These are phyloP conservation scores for Pseudoturritis turrita DNA, from an alignment of 345 rosid genomes.

Conservation along the genomic window DNA sequence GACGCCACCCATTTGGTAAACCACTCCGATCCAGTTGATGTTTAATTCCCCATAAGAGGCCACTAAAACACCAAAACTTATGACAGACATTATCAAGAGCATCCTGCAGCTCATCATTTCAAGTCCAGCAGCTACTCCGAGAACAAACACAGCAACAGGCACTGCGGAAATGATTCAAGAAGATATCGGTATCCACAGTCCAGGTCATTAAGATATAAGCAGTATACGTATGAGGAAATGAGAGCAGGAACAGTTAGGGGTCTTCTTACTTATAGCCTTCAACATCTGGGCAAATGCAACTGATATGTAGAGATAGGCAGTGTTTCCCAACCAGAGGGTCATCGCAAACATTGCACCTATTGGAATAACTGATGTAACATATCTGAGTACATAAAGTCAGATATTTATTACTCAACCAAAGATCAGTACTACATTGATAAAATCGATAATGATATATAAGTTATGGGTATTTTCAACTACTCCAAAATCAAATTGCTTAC, in stretches of 20 bases:
- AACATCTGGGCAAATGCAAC: conserved; percentile 97
- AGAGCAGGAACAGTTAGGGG: background rate
- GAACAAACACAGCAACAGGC: conserved; percentile 95
- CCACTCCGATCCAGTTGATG: conserved; percentile 97
- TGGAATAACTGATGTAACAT: conserved; percentile 76
- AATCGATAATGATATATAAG: background rate
- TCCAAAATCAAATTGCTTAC: conserved; percentile 23
- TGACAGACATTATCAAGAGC: conserved; percentile 91
- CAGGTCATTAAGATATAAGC: background rate
- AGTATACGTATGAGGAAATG: background rate
- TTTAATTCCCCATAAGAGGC: conserved; percentile 93
- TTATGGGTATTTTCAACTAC: conserved; percentile 16
- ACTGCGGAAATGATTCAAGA: conserved; percentile 57
- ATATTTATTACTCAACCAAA: conserved; percentile 17
- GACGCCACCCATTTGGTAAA: conserved; percentile 99
- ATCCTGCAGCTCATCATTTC: conserved; percentile 92
- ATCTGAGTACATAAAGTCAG: conserved; percentile 46
- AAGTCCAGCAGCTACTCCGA: conserved; percentile 94
- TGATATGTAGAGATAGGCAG: conserved; percentile 93
- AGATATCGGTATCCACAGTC: background rate
- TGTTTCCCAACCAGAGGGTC: conserved; percentile 99
- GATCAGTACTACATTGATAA: background rate
- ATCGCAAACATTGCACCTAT: conserved; percentile 97
- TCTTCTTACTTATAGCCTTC: conserved; percentile 91
- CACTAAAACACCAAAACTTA: conserved; percentile 92